phyloP scores from a whole-genome alignment of 106 monocot species.

The Agapanthus africanus region DNA sequence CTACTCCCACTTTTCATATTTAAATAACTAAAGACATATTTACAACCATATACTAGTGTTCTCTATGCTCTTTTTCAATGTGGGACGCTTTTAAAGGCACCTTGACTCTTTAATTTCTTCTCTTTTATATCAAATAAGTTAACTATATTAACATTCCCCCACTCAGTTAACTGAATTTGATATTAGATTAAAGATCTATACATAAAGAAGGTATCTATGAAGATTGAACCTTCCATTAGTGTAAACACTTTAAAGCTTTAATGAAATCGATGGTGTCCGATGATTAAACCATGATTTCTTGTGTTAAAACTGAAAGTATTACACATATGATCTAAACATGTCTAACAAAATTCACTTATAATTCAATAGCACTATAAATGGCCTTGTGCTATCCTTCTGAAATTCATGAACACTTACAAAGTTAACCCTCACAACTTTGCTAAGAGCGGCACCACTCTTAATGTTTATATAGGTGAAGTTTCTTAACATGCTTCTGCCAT shows the following conservation, averaged over 20 bases:
- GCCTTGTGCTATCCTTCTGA: neutral
- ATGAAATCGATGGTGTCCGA: neutral
- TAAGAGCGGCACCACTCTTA: conserved; percentile 1
- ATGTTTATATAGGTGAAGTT: too few relatives aligned
- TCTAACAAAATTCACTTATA: neutral
- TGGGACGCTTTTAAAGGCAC: too few relatives aligned
- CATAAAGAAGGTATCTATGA: neutral
- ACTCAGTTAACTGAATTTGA: too few relatives aligned
- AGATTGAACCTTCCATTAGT: neutral
- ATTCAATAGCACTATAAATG: neutral
- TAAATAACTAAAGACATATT: too few relatives aligned
- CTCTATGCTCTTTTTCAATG: too few relatives aligned
- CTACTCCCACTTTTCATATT: too few relatives aligned
- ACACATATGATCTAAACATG: neutral
- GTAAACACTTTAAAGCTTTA: neutral
- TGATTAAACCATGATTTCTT: neutral
- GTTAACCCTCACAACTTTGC: neutral
- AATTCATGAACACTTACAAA: neutral
- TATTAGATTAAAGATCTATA: neutral
- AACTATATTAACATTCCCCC: too few relatives aligned
- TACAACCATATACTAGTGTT: too few relatives aligned
- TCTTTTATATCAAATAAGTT: too few relatives aligned
- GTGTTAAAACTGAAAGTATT: too few relatives aligned
- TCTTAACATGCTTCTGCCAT: neutral
- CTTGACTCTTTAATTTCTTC: too few relatives aligned